Base-by-base conservation (phyloP, 345 rosid genomes). In the Hibiscus syriacus region DNA sequence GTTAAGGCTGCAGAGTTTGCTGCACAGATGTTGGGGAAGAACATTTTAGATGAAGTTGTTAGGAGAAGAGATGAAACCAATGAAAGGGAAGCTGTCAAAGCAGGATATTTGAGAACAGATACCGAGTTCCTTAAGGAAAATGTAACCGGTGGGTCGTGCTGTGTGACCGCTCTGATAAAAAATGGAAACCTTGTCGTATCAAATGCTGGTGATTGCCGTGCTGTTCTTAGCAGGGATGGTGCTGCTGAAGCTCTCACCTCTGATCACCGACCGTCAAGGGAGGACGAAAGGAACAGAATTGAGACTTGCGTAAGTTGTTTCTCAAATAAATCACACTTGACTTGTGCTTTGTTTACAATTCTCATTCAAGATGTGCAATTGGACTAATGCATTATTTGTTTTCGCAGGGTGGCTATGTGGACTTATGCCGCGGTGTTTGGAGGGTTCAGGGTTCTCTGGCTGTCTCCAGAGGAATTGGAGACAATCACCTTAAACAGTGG, bases 391-490 rank as follows among this genome's bases (percentile, higher is more conserved):
- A 60, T 2, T 3, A n/a, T 11, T 69, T 8, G 36, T 5, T 30
- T 12, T 57, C 70, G 54, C 56, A 91, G 95, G 96, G 96, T 20
- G 98, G 96, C 20, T 92, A 85, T 73, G 95, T 92, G 5, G 95
- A 86, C 75, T 78, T 82, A 43, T 82, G 72, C 65, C 83, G 26
- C 0, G 90, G 97, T 30, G 83, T 83, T 48, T 92, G 97, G 97
- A 86, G 98, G 59, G 73, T 90, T 43, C 98, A 92, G n/a, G 97
- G 98, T 3, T 79, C 86, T 2, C 85, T 92, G n/a, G 98, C 95
- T 2, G 96, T 90, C n/a, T 85, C 95, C 8, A 82, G 98, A 80
- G 88, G 87, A 26, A 85, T 92, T 22, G 98, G 96, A 50, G 98
- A 92, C 69, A 56, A 68, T 39, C 80, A 81, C 20, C 79, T 87